A percentile compares a stretch with the other conserved stretches of the same genome.
phyloP scores from a whole-genome alignment of 2,329 filamentous ascomycete species.

The Cyphellophora europaea region DNA sequence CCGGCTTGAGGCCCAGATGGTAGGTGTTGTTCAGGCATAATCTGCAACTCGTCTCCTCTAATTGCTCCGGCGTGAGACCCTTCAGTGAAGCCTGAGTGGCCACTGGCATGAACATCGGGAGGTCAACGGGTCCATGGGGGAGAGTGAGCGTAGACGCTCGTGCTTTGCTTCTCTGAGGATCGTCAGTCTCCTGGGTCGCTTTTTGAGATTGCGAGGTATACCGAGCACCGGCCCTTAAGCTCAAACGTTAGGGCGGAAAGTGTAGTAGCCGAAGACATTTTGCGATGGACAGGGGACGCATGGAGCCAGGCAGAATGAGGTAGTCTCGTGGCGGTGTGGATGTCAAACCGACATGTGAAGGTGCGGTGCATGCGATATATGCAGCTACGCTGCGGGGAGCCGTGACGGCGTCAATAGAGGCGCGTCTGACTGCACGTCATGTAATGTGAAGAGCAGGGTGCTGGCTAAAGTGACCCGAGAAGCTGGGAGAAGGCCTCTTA shows the following conservation, averaged over 20 bases:
- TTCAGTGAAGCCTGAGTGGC: conserved; percentile 95
- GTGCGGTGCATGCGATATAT: conserved; percentile 11
- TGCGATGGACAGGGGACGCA: conserved; percentile 11
- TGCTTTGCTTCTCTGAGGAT: conserved; percentile 74
- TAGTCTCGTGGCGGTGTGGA: conserved; percentile 12
- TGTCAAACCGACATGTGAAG: conserved; percentile 9
- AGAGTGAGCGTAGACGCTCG: conserved; percentile 79
- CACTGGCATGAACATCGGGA: conserved; percentile 97
- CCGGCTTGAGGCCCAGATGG: conserved; percentile 88
- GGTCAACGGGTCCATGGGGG: conserved; percentile 80
- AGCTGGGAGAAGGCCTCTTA: too few species aligned
- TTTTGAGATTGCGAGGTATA: too few species aligned
- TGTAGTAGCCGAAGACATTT: conserved; percentile 14
- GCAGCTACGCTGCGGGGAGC: conserved; percentile 1
- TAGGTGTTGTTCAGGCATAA: conserved; percentile 98
- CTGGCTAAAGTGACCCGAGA: neutral
- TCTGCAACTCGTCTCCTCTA: conserved; percentile 80
- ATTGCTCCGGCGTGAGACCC: conserved; percentile 82
- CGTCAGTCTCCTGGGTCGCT: conserved; percentile 11
- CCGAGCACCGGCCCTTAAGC: conserved; percentile 68
- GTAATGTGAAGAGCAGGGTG: neutral
- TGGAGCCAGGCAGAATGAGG: conserved; percentile 7
- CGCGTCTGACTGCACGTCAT: neutral
- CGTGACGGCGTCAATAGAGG: neutral
- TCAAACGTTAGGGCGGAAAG: conserved; percentile 66